Conservation (phyloP, 2,329 filamentous ascomycete species). For the Pseudogymnoascus sp. region DNA sequence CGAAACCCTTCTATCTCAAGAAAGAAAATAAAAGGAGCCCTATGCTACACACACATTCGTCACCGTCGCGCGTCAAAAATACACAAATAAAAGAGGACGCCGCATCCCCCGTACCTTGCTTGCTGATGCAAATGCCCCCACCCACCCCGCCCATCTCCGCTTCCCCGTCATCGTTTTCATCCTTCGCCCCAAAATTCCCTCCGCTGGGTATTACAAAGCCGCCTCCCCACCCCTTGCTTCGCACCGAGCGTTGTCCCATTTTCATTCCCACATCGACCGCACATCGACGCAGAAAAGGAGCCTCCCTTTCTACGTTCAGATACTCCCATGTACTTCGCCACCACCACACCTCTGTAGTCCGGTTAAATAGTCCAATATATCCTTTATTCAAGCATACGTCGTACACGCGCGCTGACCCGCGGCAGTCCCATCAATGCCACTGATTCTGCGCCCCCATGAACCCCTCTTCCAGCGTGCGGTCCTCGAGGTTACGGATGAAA, state of each 20-base stretch:
- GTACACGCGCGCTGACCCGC: slow-evolving; percentile 7
- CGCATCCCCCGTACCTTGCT: slow-evolving; percentile 1
- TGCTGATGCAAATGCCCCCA: slow-evolving; percentile 6
- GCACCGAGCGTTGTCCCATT: neutral
- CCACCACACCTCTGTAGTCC: neutral
- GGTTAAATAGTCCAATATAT: slow-evolving; percentile 10
- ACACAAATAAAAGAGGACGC: neutral
- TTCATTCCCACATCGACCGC: neutral
- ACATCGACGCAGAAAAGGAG: neutral
- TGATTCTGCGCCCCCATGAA: slow-evolving; percentile 62
- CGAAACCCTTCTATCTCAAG: slow-evolving; percentile 10
- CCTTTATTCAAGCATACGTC: slow-evolving; percentile 5
- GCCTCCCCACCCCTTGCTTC: neutral
- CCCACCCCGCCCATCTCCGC: neutral
- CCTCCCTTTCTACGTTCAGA: neutral
- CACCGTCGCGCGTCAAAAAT: neutral
- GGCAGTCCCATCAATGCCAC: slow-evolving; percentile 54
- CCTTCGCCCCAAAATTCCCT: neutral
- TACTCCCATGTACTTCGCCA: neutral
- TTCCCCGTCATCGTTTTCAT: neutral
- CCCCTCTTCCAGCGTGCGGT: slow-evolving; percentile 87
- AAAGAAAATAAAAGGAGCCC: neutral
- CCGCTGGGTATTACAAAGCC: slow-evolving; percentile 3
- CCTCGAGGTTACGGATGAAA: slow-evolving; percentile 91
- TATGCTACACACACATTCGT: neutral